phyloP scores from a whole-genome alignment of 345 rosid genomes.

The Camelina laxa region DNA sequence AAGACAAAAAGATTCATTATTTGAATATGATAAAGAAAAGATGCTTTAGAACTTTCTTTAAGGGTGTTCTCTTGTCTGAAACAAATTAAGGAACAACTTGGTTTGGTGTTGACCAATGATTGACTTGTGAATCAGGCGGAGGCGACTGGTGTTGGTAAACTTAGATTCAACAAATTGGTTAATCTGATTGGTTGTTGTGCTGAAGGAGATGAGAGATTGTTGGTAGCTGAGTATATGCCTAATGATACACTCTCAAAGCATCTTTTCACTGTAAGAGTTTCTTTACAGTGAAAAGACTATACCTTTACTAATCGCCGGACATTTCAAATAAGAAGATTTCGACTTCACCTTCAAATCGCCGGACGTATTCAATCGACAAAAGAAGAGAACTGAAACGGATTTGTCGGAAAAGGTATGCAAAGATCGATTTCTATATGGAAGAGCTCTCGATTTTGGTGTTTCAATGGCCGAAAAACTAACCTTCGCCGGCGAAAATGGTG shows the following conservation, averaged over 20 bases:
- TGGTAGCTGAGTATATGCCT: not conserved
- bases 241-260: not conserved
- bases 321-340: no score
- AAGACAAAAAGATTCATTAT: not conserved
- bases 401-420: no score
- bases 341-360: no score
- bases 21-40: not conserved
- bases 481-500: no score
- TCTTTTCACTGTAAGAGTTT: no score
- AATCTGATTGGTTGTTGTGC: not conserved
- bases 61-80: not conserved
- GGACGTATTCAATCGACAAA: no score
- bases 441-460: no score
- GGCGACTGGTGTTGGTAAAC: not conserved
- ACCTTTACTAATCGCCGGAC: conserved; percentile 32
- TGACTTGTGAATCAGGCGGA: not conserved
- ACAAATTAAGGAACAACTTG: not conserved
- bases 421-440: no score
- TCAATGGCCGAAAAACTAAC: no score
- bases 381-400: no score
- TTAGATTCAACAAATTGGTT: not conserved
- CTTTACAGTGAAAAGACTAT: no score
- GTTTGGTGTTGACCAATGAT: not conserved
- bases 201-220: not conserved
- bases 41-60: conserved; percentile 3